Evolutionary conservation across 2,329 filamentous ascomycete species (phyloP), one percentile per base, ranked within the genome.

Genomic region (Aspergillus ochraceus): DNA sequence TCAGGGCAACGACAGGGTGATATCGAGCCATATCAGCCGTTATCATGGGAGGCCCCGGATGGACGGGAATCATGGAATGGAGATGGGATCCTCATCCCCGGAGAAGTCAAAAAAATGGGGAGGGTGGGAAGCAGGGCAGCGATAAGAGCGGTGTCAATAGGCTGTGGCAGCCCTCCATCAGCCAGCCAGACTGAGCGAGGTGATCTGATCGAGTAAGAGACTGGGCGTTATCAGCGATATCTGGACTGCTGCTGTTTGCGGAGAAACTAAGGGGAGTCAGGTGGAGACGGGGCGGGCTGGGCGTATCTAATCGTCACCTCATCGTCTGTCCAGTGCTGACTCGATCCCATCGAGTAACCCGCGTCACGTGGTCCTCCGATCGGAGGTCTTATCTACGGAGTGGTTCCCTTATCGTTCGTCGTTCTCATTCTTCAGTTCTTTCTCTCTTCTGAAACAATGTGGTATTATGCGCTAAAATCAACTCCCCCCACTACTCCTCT

Each of bases 331-430:
- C 26, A 20, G 1, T 53, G 64, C 58, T 73, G 71, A 74, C 72
- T 74, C 72, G 71, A 74, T 74, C 59, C 29, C 61, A 74, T 74
- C 72, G 68, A 74, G 72, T 74, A 74, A 74, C 17, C 36, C 1
- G 1, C 36, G 17, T 42, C 36, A 42, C 36, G 36, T 42, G 36
- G 6, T 1, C 36, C 36, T 42, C 36, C 36, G 36, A 42, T n/a
- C 36, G 36, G 36, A 17, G 36, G 14, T n/a, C 36, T n/a, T 14
- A 17, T 36, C 11, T 32, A 6, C 22, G 2, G 22, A 22, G 22
- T 22, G 4, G 22, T 22, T 24, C 22, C 4, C 22, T 24, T 24
- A 24, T 29, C 26, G 26, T 29, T 8, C 26, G 1, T 8, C 8
- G 26, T 9, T 29, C 26, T 24, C 32, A 3, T 36, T 36, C 32